Evolutionary conservation across 208 protist genomes (phyloP).

Genomic region (Balamuthia mandrillaris): DNA sequence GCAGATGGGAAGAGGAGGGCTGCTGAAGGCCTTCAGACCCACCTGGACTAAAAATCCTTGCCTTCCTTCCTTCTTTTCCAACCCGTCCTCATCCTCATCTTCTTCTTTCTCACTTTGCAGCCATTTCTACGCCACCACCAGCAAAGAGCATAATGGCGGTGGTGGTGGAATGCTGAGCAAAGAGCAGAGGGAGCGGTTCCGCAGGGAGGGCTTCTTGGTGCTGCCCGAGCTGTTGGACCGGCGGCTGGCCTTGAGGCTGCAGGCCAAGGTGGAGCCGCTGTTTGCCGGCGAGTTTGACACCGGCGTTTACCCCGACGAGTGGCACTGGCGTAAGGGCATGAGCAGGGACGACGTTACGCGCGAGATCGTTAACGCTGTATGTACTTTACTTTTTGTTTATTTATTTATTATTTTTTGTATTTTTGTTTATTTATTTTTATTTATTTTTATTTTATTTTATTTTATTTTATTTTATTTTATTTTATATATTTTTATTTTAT

Average conservation of each 20-base stretch:
- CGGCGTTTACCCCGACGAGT: conserved; percentile 49
- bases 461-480: neutral
- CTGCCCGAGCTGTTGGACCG: neutral
- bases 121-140: no score
- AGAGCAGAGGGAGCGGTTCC: conserved; percentile 7
- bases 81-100: no score
- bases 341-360: conserved; percentile 25
- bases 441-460: neutral
- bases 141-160: no score
- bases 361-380: conserved; percentile 44
- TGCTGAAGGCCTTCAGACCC: no score
- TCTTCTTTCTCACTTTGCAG: no score
- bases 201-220: conserved; percentile 13
- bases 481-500: neutral
- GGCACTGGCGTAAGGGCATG: conserved; percentile 49
- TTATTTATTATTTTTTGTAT: neutral
- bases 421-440: neutral
- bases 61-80: no score
- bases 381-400: neutral
- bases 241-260: neutral
- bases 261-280: neutral
- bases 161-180: no score
- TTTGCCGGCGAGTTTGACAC: conserved; percentile 44
- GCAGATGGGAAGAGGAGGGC: no score
- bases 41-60: no score